Base-by-base conservation (phyloP, 805 yeast genomes). In the Yamadazyma scolyti region DNA sequence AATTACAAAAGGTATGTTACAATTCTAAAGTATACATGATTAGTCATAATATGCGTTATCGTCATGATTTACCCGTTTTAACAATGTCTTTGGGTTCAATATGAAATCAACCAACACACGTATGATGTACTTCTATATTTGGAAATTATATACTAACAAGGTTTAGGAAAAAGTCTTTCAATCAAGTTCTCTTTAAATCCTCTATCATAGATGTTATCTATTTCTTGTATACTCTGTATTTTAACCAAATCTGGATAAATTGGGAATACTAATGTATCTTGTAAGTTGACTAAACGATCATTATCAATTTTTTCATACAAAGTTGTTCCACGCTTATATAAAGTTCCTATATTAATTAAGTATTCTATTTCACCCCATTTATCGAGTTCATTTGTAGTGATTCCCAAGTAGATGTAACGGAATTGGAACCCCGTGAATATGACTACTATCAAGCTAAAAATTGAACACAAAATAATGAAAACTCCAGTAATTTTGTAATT, bases 321-420 rank as follows among this genome's bases (percentile, higher is more conserved):
- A 16, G 44, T 42, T 3, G 36, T 44, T 11, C 40, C 36, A 3
- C 27, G 34, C 24, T 39, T 44, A 40, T 52, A 66, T 2, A 70
- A 50, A 5, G 51, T 26, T 0, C 53, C 49, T 6, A 48, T 19
- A 10, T 43, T 28, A 2, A 66, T 45, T 35, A 76, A 60, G 28
- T 72, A 69, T 33, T 77, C 77, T 9, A 84, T 65, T 3, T 68
- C 75, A 12, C 61, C 72, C 94, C 94, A 84, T 48, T 84, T 84
- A 30, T 66, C 76, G 11, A 73, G 59, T 53, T 84, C 95, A 46
- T 80, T 82, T 4, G 89, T 80, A 9, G 93, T 82, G 51, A 78
- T 78, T 0, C 95, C 95, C 24, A 72, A 64, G 40, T 66, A 69
- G 2, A 82, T 58, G 40, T 74, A 66, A 19, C 65, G 48, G 16